Conservation (phyloP, 2,329 filamentous ascomycete genomes). For the Phaeosphaeria sp. region DNA sequence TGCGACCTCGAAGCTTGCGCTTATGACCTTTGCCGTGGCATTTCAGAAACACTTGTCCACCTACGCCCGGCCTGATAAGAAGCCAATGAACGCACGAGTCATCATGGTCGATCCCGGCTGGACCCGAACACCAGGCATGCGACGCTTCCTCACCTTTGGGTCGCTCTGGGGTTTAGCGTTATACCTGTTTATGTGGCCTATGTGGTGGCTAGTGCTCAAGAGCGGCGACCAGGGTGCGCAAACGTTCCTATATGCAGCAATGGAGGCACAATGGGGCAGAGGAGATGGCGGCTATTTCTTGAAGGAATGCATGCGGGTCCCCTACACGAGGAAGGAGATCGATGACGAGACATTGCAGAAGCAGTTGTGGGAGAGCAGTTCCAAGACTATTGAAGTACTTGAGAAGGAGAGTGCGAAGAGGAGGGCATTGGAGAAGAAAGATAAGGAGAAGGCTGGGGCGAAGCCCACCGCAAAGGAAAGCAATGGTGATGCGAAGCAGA, state of each 20-base stretch:
- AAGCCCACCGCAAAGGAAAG: constrained; percentile 25
- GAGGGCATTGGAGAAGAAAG: constrained; percentile 64
- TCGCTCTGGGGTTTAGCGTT: constrained; percentile 78
- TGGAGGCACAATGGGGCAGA: constrained; percentile 76
- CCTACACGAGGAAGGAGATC: constrained; percentile 75
- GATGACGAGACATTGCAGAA: constrained; percentile 80
- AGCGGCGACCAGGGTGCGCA: constrained; percentile 84
- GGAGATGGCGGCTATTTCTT: constrained; percentile 74
- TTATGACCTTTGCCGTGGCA: constrained; percentile 87
- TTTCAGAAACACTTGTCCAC: constrained; percentile 91
- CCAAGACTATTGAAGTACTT: constrained; percentile 75
- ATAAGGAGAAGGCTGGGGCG: constrained; percentile 42
- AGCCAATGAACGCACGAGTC: constrained; percentile 82
- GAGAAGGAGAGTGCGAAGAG: constrained; percentile 79
- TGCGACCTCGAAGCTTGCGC: constrained; percentile 67
- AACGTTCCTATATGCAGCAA: constrained; percentile 81
- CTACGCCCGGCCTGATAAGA: constrained; percentile 82
- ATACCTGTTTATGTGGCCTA: constrained; percentile 78
- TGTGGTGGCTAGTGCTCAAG: constrained; percentile 90
- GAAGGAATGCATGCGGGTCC: constrained; percentile 85
- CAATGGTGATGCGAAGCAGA: constrained; percentile 31
- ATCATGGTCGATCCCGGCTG: constrained; percentile 87
- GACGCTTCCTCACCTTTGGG: constrained; percentile 85
- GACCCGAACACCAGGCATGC: constrained; percentile 83
- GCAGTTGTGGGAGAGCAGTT: constrained; percentile 87